Percentiles rank a stretch among this genome's conserved stretches.
These are phyloP conservation scores for Platanthera zijinensis DNA, from an alignment of 106 monocot species.

Conservation along the genomic window DNA sequence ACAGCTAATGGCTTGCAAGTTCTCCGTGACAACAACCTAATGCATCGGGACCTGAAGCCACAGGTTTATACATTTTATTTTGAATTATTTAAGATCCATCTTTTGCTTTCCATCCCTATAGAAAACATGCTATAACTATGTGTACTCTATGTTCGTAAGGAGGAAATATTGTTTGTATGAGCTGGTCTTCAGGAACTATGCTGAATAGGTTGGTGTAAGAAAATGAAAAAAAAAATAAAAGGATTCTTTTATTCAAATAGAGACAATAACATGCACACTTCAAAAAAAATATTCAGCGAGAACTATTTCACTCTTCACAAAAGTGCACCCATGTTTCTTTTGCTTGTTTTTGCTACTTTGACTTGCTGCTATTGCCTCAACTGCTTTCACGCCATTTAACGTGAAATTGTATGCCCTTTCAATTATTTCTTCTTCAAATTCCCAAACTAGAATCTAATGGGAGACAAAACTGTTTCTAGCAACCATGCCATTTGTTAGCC, in stretches of 20 bases:
- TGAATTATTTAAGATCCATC: not conserved
- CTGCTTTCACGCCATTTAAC: not conserved
- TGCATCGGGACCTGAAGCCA: slow-evolving; percentile 93
- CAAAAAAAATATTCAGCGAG: not conserved
- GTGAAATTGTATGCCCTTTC: not conserved
- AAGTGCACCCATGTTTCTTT: not conserved
- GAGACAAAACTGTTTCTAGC: not conserved
- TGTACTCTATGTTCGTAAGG: not conserved
- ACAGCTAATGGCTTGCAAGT: slow-evolving; percentile 87
- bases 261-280: not conserved
- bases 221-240: not conserved
- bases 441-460: not conserved
- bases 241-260: not conserved
- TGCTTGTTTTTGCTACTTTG: not conserved
- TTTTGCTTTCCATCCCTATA: not conserved
- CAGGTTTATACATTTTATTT: slow-evolving; percentile 44
- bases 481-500: not conserved
- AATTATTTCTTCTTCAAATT: not conserved
- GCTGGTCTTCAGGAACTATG: not conserved
- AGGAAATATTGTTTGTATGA: not conserved
- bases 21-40: slow-evolving; percentile 82
- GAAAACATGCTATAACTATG: not conserved
- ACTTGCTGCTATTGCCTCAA: not conserved
- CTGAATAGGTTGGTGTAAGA: not conserved
- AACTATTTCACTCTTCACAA: not conserved